Base-by-base conservation (phyloP, 371 early-diverging fungal species). In the Apophysomyces sp. region DNA sequence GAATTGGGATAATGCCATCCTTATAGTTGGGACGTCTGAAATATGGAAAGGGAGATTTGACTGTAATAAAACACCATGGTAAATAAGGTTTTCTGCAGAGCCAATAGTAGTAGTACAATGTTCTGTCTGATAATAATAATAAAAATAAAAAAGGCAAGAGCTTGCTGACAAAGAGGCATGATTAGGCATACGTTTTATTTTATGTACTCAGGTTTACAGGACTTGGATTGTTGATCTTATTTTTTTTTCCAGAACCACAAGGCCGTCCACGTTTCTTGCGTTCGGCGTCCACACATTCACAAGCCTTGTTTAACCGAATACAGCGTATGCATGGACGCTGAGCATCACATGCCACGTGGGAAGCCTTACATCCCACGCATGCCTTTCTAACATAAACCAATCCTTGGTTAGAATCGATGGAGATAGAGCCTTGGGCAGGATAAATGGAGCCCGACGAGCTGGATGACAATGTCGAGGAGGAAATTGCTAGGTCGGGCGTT, bases 201-300 rank as follows among this genome's bases (percentile, higher is more conserved):
- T 37, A 37, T n/a, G 15, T 37, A 37, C n/a, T 44, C 24, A 44
- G 21, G 5, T n/a, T 21, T 44, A 44, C 24, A 21, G 49, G 24
- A 21, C 21, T 44, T 21, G 21, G 34, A 34, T 4, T 8, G 2
- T 34, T 1, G 34, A 34, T n/a, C 34, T 34, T 34, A 9, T 65
- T 64, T 55, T 74, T 74, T 51, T 74, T 79, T 2, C 72, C 66
- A 31, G 79, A 71, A 3, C 79, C 79, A 49, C 74, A 69, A 29
- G 85, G 85, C 13, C 85, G 70, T 0, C 87, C 87, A 11, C 85
- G 77, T 58, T 84, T 82, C 65, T 87, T 85, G 29, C 86, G 67
- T 58, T 74, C 76, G 4, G 86, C 83, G 60, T 87, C 81, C 18
- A 75, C 71, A 58, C 86, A 87, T 0, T 78, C 72, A 26, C 80